Evolutionary conservation across 495 filamentous ascomycete genomes (phyloP).

Genomic region (Neurospora sublineolata): DNA sequence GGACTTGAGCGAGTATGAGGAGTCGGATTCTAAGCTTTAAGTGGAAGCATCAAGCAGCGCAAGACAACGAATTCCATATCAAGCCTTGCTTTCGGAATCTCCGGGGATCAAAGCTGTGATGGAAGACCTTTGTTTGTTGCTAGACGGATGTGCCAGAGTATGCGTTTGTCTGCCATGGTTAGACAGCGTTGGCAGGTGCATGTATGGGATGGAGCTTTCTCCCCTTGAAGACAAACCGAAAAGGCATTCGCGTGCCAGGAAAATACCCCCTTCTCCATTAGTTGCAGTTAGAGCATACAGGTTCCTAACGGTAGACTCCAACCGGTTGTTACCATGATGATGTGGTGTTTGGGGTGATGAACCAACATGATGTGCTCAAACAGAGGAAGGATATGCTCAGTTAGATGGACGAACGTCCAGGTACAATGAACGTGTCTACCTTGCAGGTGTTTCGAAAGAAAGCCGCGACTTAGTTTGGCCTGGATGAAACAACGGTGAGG

Average conservation of each 20-base stretch:
- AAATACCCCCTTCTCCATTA: not conserved
- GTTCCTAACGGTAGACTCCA: not conserved
- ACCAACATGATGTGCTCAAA: not conserved
- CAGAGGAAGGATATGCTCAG: not conserved
- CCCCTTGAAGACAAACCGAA: not conserved
- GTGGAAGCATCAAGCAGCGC: not conserved
- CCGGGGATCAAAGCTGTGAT: not conserved
- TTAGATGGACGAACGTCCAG: not conserved
- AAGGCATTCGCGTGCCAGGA: not conserved
- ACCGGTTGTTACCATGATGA: not conserved
- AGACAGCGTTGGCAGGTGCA: not conserved
- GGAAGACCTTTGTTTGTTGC: not conserved
- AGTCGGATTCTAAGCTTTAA: slow-evolving; percentile 60
- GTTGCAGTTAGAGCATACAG: not conserved
- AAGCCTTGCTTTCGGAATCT: not conserved
- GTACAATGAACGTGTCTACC: not conserved
- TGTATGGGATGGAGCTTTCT: not conserved
- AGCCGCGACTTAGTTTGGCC: not conserved
- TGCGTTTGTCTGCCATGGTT: not conserved
- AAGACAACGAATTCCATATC: not conserved
- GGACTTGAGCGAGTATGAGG: slow-evolving; percentile 72
- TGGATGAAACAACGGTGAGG: not conserved
- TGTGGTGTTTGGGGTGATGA: not conserved
- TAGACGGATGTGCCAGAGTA: not conserved
- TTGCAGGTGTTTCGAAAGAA: not conserved